phyloP scores from a whole-genome alignment of 2,329 filamentous ascomycete genomes.

The Mollisiaceae sp. region DNA sequence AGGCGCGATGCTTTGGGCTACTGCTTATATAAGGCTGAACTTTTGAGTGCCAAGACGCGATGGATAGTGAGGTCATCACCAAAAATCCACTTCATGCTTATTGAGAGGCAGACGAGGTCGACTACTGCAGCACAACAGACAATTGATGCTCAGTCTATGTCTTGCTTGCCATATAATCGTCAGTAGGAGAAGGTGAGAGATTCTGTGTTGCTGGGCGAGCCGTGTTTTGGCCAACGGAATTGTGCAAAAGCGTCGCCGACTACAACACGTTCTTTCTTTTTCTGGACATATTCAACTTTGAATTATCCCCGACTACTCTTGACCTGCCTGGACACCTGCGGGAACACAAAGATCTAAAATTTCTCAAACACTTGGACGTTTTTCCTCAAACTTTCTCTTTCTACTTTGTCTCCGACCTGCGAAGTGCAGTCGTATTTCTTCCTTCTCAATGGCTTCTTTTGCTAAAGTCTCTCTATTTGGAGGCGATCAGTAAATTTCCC shows the following conservation, averaged over 20 bases:
- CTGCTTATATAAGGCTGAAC: constrained; percentile 8
- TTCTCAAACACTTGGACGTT: not conserved
- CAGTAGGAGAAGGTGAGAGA: not conserved
- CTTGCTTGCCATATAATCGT: not conserved
- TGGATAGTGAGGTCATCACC: constrained; percentile 11
- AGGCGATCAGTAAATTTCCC: constrained; percentile 34
- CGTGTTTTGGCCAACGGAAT: not conserved
- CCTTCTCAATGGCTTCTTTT: constrained; percentile 19
- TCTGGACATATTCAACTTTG: too few species aligned
- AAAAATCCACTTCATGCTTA: constrained; percentile 8
- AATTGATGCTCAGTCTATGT: not conserved
- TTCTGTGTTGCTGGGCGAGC: not conserved
- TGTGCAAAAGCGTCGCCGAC: too few species aligned
- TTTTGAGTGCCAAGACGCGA: not conserved
- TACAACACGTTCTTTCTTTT: too few species aligned
- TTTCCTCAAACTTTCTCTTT: not conserved
- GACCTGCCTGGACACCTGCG: too few species aligned
- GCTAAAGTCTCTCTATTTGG: constrained; percentile 32
- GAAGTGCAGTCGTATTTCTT: constrained; percentile 3
- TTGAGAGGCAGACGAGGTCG: not conserved
- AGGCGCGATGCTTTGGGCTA: not conserved
- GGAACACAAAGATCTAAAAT: not conserved
- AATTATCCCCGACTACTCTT: too few species aligned
- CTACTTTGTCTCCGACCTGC: not conserved
- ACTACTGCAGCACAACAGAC: not conserved